phyloP scores from a whole-genome alignment of 179 eudicot species.

The Pouteria campechiana region DNA sequence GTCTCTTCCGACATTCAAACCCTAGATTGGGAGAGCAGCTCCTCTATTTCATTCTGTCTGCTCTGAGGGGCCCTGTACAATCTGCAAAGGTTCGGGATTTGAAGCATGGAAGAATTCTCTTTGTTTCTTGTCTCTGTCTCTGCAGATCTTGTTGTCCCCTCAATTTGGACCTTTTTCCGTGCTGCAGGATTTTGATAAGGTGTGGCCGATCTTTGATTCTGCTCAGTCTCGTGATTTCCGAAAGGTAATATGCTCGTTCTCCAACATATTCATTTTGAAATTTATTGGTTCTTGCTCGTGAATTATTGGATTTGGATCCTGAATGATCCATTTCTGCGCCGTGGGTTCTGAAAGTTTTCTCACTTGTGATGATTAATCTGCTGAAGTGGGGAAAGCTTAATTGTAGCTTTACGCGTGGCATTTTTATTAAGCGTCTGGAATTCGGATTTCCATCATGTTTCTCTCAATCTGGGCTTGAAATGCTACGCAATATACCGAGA shows the following conservation, averaged over 20 bases:
- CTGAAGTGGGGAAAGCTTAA: no score
- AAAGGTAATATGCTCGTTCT: slow-evolving; percentile 43
- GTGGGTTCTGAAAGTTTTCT: no score
- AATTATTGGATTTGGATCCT: no score
- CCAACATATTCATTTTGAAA: background rate
- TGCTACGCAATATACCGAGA: no score
- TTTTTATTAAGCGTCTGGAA: no score
- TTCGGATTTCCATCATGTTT: no score
- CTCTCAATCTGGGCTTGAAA: no score
- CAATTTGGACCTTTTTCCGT: slow-evolving; percentile 8
- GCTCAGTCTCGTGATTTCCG: slow-evolving; percentile 98
- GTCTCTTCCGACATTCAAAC: slow-evolving; percentile 91
- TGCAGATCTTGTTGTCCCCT: background rate
- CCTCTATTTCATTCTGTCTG: slow-evolving; percentile 75
- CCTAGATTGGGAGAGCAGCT: slow-evolving; percentile 99
- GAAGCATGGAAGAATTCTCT: no score
- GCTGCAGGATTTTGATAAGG: slow-evolving; percentile 85
- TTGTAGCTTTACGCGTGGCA: no score
- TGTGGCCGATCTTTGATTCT: slow-evolving; percentile 98
- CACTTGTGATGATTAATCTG: no score
- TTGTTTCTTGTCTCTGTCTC: background rate
- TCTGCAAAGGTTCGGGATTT: slow-evolving; percentile 84
- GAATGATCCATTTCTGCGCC: no score
- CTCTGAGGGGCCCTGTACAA: slow-evolving; percentile 81
- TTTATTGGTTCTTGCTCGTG: background rate